Percentiles rank a stretch among this genome's conserved stretches.
These are phyloP conservation scores for Aristolochia fimbriata DNA, from an alignment of 164 flowering plant genomes.

Conservation along the genomic window DNA sequence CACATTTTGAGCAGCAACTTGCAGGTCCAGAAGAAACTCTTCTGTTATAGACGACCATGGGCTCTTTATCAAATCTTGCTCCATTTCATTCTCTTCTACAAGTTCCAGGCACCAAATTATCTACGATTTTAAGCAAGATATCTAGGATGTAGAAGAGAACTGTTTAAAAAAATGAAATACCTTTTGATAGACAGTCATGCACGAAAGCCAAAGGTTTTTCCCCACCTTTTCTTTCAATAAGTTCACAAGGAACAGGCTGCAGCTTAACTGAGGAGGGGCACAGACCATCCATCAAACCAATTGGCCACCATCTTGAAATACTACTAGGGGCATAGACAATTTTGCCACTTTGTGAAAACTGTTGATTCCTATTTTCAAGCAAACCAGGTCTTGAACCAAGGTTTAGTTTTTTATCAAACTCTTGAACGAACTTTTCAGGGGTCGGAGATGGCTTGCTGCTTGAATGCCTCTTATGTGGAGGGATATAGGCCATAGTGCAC, in stretches of 20 bases:
- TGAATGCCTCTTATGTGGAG: slow-evolving; percentile 41
- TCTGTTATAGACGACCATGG: slow-evolving; percentile 21
- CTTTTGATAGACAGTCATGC: slow-evolving; percentile 9
- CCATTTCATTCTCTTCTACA: slow-evolving; percentile 11
- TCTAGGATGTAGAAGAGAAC: neutral
- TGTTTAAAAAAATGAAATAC: slow-evolving; percentile 7
- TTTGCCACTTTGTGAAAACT: slow-evolving; percentile 10
- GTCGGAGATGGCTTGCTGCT: slow-evolving; percentile 14
- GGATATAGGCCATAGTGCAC: slow-evolving; percentile 36
- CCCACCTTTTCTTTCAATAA: slow-evolving; percentile 17
- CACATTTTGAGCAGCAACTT: slow-evolving; percentile 17
- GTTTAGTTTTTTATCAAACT: slow-evolving; percentile 10
- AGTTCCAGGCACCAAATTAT: slow-evolving; percentile 3
- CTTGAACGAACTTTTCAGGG: slow-evolving; percentile 19
- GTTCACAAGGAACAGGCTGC: slow-evolving; percentile 24
- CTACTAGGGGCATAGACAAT: slow-evolving; percentile 19
- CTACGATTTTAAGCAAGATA: no score
- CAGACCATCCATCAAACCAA: slow-evolving; percentile 20
- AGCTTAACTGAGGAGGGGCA: slow-evolving; percentile 21
- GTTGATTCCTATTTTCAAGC: slow-evolving; percentile 6
- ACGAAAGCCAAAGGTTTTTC: slow-evolving; percentile 26
- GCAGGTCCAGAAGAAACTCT: slow-evolving; percentile 22
- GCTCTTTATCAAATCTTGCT: neutral
- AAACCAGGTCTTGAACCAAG: neutral
- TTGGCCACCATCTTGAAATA: slow-evolving; percentile 23